phyloP scores from a whole-genome alignment of 257 asterid genomes.

The Solanum clarkiae region DNA sequence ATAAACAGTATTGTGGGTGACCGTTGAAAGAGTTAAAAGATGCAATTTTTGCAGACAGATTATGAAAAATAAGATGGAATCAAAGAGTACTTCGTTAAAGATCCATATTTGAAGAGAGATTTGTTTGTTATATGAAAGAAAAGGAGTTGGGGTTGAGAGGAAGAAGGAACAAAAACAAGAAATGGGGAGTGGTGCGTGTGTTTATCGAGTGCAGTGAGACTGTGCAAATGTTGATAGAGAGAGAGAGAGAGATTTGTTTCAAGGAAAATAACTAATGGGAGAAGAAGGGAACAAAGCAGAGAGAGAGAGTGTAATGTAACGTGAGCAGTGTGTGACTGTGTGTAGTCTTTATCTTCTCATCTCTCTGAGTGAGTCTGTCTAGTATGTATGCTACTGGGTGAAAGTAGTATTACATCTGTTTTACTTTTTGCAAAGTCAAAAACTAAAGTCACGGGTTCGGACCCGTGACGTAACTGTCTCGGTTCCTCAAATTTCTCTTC shows the following conservation, averaged over 20 bases:
- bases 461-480: neutral
- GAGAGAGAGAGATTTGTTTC: slow-evolving; percentile 1
- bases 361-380: neutral
- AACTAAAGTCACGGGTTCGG: neutral
- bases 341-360: neutral
- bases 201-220: neutral
- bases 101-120: slow-evolving; percentile 4
- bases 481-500: neutral
- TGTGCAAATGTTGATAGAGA: neutral
- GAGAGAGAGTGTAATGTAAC: neutral
- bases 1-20: neutral
- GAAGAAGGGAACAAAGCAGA: slow-evolving; percentile 3
- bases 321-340: slow-evolving; percentile 5
- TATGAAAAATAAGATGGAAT: neutral
- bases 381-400: neutral
- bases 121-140: neutral
- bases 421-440: neutral
- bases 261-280: neutral
- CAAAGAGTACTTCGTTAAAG: neutral
- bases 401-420: neutral
- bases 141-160: neutral
- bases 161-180: neutral
- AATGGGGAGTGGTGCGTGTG: neutral
- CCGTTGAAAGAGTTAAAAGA: neutral
- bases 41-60: neutral